Evolutionary conservation across 768 basidiomycete genomes (phyloP), one percentile per base, ranked within the genome.

Genomic region (Podaxis sp.): DNA sequence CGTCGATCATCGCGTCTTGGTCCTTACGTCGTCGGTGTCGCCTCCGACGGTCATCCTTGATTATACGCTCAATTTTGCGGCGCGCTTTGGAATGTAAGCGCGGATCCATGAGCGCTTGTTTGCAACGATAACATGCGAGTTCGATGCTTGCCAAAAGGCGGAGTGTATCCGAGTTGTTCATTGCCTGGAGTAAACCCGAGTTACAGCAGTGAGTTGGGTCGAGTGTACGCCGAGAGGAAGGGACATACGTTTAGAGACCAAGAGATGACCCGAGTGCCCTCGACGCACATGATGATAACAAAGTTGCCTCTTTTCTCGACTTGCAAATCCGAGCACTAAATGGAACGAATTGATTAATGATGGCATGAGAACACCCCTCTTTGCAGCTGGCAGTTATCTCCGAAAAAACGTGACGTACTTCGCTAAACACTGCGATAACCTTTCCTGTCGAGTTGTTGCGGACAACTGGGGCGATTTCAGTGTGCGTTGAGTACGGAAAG

Each of bases 221-320:
- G 16, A 18, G 42, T 16, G 14, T 62, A 46, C n/a, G 11, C 44
- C 40, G 51, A 62, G 35, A 62, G 50, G 37, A 38, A 0, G 32
- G 53, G 38, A 69, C 86, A 59, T 66, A 91, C 91, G 68, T 93
- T 92, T 61, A 93, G 70, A 32, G 91, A 93, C 90, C 91, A 93
- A 13, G 91, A 93, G 35, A 93, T 77, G 42, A 93, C 91, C 44
- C 82, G 83, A 42, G 78, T 70, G 21, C 84, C 86, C 61, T 93
- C 89, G 21, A 93, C 85, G 58, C 88, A 89, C 46, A 89, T 87
- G 57, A 93, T 82, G 27, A 93, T 90, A 21, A 93, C 87, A 68
- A 93, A 93, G 70, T 92, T 93, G 55, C 91, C 91, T 64, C 91
- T 83, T 73, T 90, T 90, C 73, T 93, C 91, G 16, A 90, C 91